Percentiles rank a stretch among this genome's conserved stretches.
Conservation (phyloP, 225 moss, liverwort and hornwort genomes). For the Rhytidiadelphus loreus region DNA sequence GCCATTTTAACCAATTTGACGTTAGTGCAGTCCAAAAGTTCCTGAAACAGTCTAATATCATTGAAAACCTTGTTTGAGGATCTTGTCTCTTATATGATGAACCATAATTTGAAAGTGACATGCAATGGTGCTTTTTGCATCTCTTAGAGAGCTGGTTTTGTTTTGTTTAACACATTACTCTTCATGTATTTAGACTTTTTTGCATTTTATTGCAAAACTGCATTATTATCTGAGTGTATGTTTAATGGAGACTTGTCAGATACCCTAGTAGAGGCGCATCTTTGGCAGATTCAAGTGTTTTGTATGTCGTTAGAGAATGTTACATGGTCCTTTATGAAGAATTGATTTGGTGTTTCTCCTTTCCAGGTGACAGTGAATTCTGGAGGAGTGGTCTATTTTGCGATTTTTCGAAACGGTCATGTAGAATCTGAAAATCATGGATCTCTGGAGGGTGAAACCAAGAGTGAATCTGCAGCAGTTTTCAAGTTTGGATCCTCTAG, state of each 20-base stretch:
- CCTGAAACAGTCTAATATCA: not conserved
- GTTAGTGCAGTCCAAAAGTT: not conserved
- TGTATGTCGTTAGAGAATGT: not conserved
- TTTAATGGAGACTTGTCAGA: not conserved
- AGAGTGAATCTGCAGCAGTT: conserved; percentile 63
- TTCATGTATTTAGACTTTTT: not conserved
- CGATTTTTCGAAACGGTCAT: conserved; percentile 41
- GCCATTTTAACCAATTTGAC: not conserved
- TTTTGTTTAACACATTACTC: not conserved
- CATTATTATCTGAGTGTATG: not conserved
- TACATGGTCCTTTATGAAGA: not conserved
- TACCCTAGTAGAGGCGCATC: not conserved
- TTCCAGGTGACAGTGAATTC: conserved; percentile 86
- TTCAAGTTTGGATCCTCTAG: conserved; percentile 94
- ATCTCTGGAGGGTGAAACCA: not conserved
- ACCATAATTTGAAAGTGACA: not conserved
- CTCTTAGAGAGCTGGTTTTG: not conserved
- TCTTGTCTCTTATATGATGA: not conserved
- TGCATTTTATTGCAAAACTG: not conserved
- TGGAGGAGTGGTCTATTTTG: conserved; percentile 87
- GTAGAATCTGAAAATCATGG: conserved; percentile 1
- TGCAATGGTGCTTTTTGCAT: not conserved
- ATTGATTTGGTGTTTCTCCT: not conserved
- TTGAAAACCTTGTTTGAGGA: not conserved
- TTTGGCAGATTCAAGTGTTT: not conserved